Conservation (phyloP, 2,329 filamentous ascomycete species). For the Bretziella fagacearum region DNA sequence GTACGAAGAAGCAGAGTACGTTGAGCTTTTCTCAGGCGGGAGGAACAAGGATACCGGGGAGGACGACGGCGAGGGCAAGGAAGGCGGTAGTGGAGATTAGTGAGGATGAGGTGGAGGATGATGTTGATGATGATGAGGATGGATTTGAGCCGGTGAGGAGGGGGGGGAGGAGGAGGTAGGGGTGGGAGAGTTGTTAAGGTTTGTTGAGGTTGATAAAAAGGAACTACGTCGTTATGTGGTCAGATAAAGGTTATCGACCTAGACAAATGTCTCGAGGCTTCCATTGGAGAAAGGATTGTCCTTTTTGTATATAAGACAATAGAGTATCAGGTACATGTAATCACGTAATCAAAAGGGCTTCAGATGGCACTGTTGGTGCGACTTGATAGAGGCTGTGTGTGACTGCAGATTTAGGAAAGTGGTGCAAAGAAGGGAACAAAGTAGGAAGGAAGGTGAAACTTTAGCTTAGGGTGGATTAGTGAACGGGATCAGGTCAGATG, state of each 20-base stretch:
- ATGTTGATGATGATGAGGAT: constrained; percentile 45
- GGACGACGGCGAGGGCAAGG: constrained; percentile 23
- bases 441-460: too few species aligned
- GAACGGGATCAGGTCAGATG: too few species aligned
- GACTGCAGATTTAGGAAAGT: too few species aligned
- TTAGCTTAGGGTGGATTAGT: too few species aligned
- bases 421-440: too few species aligned
- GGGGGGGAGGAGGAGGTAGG: background rate
- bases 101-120: constrained; percentile 48
- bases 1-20: constrained; percentile 29
- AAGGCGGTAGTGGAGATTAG: constrained; percentile 40
- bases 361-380: too few species aligned
- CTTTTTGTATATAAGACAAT: too few species aligned
- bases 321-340: too few species aligned
- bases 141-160: constrained; percentile 33
- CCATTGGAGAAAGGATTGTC: too few species aligned
- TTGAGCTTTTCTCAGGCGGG: constrained; percentile 31
- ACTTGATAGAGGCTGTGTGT: too few species aligned
- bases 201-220: constrained; percentile 11
- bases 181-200: background rate
- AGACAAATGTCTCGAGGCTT: too few species aligned
- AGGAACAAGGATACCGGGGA: background rate
- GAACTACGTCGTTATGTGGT: background rate
- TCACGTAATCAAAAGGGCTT: too few species aligned
- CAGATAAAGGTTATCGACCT: background rate